Base-by-base conservation (phyloP, 83 land plant genomes). In the Thuja plicata region DNA sequence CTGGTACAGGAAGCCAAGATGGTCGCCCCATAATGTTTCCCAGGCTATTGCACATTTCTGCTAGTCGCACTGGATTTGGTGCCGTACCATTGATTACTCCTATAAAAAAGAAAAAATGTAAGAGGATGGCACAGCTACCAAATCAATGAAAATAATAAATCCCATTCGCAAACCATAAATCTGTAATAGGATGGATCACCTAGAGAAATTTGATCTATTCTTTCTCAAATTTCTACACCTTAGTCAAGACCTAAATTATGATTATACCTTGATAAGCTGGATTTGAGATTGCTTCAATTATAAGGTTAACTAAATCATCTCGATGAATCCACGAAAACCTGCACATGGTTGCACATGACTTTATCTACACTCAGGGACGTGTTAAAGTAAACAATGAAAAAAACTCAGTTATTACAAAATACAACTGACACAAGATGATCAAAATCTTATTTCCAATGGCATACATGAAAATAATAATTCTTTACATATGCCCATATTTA, bases 271-370 rank as follows among this genome's bases (percentile, higher is more conserved):
- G 88, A 87, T 98, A 98, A 60, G 99, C 93, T 57, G 98, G 96
- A 88, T 98, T 98, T 86, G 90, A 88, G 38, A 98, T 86, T 77
- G 98, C 91, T 92, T 98, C 99, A 90, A 91, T 92, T 34, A 98
- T 95, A 35, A 98, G 92, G 87, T 91, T 91, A 89, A 98, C 98
- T 84, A 98, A 87, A 88, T 98, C 99, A 92, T 98, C 99, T 78
- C 98, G 86, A 94, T 98, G 99, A 90, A 98, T 95, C 99, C 99
- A 98, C 24, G 99, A 98, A 90, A 97, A 95, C 99, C 99, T 98
- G 89, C 78, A 88, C 32, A 83, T 83, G 19, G 0, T 82, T 45
- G 85, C 48, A 43, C 24, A 27, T 9, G 30, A 41, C 35, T 83
- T 43, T 83, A 24, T 82, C 54, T 43, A 82, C 84, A 82, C 52